Evolutionary conservation across 805 yeast species (phyloP).

Genomic region (Saccharomyces kudriavzevii): DNA sequence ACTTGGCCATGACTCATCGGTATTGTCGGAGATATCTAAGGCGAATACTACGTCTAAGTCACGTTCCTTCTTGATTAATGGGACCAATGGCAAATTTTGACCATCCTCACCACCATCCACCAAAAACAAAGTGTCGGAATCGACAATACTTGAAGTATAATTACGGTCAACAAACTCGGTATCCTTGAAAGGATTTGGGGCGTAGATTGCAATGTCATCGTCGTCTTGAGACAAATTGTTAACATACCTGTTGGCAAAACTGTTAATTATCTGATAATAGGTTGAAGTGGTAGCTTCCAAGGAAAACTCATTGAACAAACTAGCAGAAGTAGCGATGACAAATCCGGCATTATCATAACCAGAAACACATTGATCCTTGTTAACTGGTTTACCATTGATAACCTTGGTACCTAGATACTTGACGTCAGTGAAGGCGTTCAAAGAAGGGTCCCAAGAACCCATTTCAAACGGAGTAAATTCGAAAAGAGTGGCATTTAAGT

Average conservation of each 20-base stretch:
- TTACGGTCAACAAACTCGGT: slow-evolving; percentile 29
- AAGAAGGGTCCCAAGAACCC: slow-evolving; percentile 83
- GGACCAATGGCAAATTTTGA: slow-evolving; percentile 55
- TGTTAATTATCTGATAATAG: slow-evolving; percentile 34
- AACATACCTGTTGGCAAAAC: slow-evolving; percentile 38
- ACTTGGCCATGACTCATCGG: slow-evolving; percentile 54
- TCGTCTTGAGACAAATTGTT: slow-evolving; percentile 40
- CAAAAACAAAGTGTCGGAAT: slow-evolving; percentile 40
- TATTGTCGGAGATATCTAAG: slow-evolving; percentile 59
- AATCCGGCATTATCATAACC: slow-evolving; percentile 81
- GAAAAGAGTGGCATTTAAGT: slow-evolving; percentile 60
- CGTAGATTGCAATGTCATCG: slow-evolving; percentile 61
- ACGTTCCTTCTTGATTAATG: slow-evolving; percentile 53
- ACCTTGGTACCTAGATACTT: slow-evolving; percentile 65
- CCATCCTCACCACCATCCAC: slow-evolving; percentile 69
- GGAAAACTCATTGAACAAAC: slow-evolving; percentile 64
- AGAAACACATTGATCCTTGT: slow-evolving; percentile 42
- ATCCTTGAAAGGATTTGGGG: slow-evolving; percentile 63
- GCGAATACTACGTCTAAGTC: slow-evolving; percentile 59
- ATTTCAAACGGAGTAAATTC: slow-evolving; percentile 60
- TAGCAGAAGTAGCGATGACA: slow-evolving; percentile 73
- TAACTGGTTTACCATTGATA: slow-evolving; percentile 47
- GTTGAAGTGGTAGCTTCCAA: slow-evolving; percentile 43
- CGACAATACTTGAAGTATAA: slow-evolving; percentile 32
- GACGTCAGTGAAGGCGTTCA: slow-evolving; percentile 55